Evolutionary conservation across 768 basidiomycete species (phyloP).

Genomic region (Rhizopogon vulgaris): DNA sequence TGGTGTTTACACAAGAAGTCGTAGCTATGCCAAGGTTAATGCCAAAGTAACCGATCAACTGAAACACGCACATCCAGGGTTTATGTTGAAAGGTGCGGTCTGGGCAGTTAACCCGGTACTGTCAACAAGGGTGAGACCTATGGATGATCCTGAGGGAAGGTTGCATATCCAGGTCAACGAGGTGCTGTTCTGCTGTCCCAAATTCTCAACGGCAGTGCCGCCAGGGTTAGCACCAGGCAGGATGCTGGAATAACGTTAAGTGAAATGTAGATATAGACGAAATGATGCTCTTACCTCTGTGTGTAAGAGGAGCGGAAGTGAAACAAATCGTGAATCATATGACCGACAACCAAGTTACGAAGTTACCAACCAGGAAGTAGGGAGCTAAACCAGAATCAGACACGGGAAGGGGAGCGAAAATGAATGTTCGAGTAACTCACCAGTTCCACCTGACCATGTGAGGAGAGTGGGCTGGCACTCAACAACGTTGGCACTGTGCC

Average conservation of each 20-base stretch:
- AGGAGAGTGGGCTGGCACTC: constrained; percentile 55
- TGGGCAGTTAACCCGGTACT: constrained; percentile 43
- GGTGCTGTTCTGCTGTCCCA: constrained; percentile 35
- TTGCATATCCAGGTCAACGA: constrained; percentile 53
- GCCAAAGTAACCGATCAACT: neutral
- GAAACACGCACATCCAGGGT: constrained; percentile 40
- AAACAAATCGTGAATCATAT: neutral
- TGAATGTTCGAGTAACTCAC: constrained; percentile 31
- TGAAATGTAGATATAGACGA: neutral
- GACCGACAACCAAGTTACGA: neutral
- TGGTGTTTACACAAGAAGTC: constrained; percentile 28
- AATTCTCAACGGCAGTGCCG: constrained; percentile 38
- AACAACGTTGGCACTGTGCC: constrained; percentile 37
- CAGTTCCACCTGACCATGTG: constrained; percentile 47
- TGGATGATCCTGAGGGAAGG: constrained; percentile 40
- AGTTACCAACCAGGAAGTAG: constrained; percentile 53
- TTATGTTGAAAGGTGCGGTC: constrained; percentile 47
- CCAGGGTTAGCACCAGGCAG: constrained; percentile 42
- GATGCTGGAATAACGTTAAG: constrained; percentile 34
- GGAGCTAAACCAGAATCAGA: constrained; percentile 37
- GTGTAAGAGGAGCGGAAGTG: neutral
- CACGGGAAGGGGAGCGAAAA: neutral
- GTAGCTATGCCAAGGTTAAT: constrained; percentile 23
- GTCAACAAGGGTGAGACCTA: constrained; percentile 63
- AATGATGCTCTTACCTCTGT: constrained; percentile 32